Base-by-base conservation (phyloP, 148 eudicot genomes). In the Chenopodium berlandieri region DNA sequence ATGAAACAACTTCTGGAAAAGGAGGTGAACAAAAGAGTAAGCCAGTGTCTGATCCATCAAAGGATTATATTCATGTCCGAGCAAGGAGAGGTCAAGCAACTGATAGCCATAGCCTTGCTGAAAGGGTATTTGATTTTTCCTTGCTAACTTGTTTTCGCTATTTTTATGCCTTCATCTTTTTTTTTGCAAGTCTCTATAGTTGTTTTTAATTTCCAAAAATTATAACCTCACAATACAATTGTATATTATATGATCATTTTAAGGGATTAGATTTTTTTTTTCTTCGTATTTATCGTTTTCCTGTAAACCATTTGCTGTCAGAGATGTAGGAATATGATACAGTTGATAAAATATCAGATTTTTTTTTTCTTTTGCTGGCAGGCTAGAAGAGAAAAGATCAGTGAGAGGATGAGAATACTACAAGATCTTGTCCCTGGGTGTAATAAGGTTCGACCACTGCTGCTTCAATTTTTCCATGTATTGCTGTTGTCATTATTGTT, bases 81-180 rank as follows among this genome's bases (percentile, higher is more conserved):
- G 98, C 98, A n/a, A 88, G 98, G 85, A 84, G 98, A 83, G 97
- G 98, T 67, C 98, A 95, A 91, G 98, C 98, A 60, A 95, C 98
- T 27, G 98, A 95, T 86, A 95, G 94, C 85, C 98, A 94, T 81
- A 93, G 97, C 82, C 88, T 95, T 75, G 98, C 98, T 52, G 98
- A 95, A 91, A 86, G 98, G 90, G 98, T 95, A 91, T 84, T 78
- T 27, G 27, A 27, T 27, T 27, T 27, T 27, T 4, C 10, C 44
- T 40, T 40, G 44, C 9, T 12, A 31, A 17, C 25, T 58, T 37
- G 27, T 37, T 27, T 58, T 4, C 2, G n/a, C 13, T 58, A 0
- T 5, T 50, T 63, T 47, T 34, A 9, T 13, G 47, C 73, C n/a
- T 17, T 17, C 16, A 56, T 56, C 22, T 4, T 2, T 14, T 27